phyloP scores from a whole-genome alignment of 768 basidiomycete species.

The Phallus indusiatus region DNA sequence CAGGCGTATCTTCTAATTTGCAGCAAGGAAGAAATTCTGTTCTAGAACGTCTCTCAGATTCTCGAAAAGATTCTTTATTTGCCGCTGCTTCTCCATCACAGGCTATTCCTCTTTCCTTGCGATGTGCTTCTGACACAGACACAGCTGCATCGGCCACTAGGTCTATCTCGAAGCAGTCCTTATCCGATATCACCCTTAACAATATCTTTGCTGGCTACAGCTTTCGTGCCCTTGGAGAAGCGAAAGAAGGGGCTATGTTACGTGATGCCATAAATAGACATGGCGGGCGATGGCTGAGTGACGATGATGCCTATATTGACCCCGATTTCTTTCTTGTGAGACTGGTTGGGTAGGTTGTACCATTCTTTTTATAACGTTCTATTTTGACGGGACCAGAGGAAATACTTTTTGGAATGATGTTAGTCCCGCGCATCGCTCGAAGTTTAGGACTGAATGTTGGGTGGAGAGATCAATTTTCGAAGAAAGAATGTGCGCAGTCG shows the following conservation, averaged over 20 bases:
- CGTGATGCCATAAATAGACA: constrained; percentile 47
- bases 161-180: not conserved
- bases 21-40: not conserved
- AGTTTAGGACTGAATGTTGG: constrained; percentile 90
- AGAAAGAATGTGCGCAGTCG: constrained; percentile 55
- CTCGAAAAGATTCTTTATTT: constrained; percentile 51
- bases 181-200: not conserved
- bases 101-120: constrained; percentile 10
- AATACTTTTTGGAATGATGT: constrained; percentile 59
- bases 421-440: constrained; percentile 34
- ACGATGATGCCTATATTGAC: constrained; percentile 34
- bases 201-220: constrained; percentile 45
- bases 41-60: constrained; percentile 34
- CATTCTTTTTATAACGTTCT: not conserved
- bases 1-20: constrained; percentile 33
- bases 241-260: constrained; percentile 43
- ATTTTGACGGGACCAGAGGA: constrained; percentile 35
- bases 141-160: not conserved
- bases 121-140: not conserved
- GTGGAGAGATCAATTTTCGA: constrained; percentile 77
- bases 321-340: constrained; percentile 63
- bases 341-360: constrained; percentile 51
- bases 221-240: constrained; percentile 61
- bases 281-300: constrained; percentile 42
- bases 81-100: constrained; percentile 28